Evolutionary conservation across 2,329 filamentous ascomycete genomes (phyloP).

Genomic region (Calonectria hongkongensis): DNA sequence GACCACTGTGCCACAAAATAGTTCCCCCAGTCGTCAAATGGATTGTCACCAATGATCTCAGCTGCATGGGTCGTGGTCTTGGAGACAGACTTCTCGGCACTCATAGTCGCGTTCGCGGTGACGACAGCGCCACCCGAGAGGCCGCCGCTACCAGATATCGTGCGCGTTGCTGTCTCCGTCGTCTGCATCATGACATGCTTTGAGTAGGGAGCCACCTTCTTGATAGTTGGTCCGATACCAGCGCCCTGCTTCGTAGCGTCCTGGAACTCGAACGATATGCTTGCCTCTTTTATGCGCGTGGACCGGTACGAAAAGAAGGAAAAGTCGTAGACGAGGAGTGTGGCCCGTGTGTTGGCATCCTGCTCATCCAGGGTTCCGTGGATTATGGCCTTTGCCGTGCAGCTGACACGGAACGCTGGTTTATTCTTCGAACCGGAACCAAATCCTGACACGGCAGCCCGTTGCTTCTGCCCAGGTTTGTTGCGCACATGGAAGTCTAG

Average conservation of each 20-base stretch:
- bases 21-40: too few relatives aligned
- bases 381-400: slow-evolving; percentile 18
- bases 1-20: too few relatives aligned
- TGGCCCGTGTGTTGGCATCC: not conserved
- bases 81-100: too few relatives aligned
- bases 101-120: too few relatives aligned
- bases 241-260: not conserved
- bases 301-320: not conserved
- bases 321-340: slow-evolving; percentile 8
- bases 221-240: not conserved
- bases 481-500: slow-evolving; percentile 9
- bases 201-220: not conserved
- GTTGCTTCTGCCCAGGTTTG: not conserved
- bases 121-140: too few relatives aligned
- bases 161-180: not conserved
- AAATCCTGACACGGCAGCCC: not conserved
- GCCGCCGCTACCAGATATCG: too few relatives aligned
- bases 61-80: too few relatives aligned
- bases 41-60: too few relatives aligned
- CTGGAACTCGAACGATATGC: slow-evolving; percentile 6
- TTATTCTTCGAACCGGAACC: not conserved
- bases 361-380: not conserved
- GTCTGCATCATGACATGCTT: slow-evolving; percentile 12
- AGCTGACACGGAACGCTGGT: slow-evolving; percentile 7
- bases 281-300: slow-evolving; percentile 11